These are phyloP conservation scores for Urtica urens DNA, from an alignment of 306 rosid species.

Conservation along the genomic window DNA sequence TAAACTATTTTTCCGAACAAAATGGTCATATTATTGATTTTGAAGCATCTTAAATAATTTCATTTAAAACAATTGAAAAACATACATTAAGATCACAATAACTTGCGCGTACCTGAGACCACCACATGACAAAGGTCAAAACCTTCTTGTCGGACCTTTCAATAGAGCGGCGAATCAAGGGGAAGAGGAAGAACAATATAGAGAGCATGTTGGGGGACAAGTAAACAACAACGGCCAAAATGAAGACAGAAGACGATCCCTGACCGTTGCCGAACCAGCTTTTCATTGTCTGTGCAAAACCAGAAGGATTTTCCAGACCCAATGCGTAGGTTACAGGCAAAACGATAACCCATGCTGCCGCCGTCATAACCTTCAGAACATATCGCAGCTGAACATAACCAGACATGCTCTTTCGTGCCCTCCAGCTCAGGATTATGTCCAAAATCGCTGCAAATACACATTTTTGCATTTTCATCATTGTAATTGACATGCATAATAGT, in stretches of 20 bases:
- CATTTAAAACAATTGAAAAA: slow-evolving; percentile 1
- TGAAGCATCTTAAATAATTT: slow-evolving; percentile 9
- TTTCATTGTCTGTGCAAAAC: slow-evolving; percentile 74
- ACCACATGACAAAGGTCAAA: slow-evolving; percentile 79
- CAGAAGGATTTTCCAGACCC: slow-evolving; percentile 75
- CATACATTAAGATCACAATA: too few relatives aligned
- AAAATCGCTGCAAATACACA: slow-evolving; percentile 68
- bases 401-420: slow-evolving; percentile 79
- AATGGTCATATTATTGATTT: too few relatives aligned
- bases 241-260: slow-evolving; percentile 81
- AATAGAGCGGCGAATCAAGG: slow-evolving; percentile 60
- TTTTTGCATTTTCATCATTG: neutral
- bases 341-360: slow-evolving; percentile 81
- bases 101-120: slow-evolving; percentile 73
- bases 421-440: slow-evolving; percentile 80
- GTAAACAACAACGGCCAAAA: slow-evolving; percentile 70
- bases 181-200: slow-evolving; percentile 62
- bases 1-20: too few relatives aligned
- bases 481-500: too few relatives aligned
- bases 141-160: slow-evolving; percentile 52
- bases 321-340: slow-evolving; percentile 83
- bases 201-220: slow-evolving; percentile 85
- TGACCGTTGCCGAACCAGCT: slow-evolving; percentile 83
- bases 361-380: slow-evolving; percentile 48
- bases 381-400: slow-evolving; percentile 68